Evolutionary conservation across 2,329 filamentous ascomycete species (phyloP).

Genomic region (Onygena corvina): DNA sequence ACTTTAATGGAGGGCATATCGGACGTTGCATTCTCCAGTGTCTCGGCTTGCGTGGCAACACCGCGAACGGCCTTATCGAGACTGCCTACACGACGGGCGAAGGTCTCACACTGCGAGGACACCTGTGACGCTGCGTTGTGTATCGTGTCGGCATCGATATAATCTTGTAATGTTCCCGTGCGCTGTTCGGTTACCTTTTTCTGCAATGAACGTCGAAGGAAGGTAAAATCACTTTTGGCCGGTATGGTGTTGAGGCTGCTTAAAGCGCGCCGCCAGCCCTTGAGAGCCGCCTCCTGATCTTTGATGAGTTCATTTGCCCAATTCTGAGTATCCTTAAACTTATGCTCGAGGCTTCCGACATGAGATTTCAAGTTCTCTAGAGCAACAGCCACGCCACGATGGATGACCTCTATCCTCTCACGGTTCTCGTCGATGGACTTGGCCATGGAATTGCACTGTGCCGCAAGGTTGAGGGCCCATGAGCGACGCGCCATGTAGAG

Average conservation of each 20-base stretch:
- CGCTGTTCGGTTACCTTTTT: constrained; percentile 34
- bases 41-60: constrained; percentile 46
- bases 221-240: constrained; percentile 34
- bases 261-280: constrained; percentile 32
- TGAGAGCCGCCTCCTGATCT: constrained; percentile 34
- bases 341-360: constrained; percentile 34
- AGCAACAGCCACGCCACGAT: constrained; percentile 65
- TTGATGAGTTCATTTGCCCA: constrained; percentile 36
- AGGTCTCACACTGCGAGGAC: constrained; percentile 46
- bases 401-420: constrained; percentile 42
- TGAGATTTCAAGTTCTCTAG: constrained; percentile 56
- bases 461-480: constrained; percentile 63
- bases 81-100: constrained; percentile 48
- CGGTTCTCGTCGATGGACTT: constrained; percentile 45
- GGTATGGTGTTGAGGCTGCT: constrained; percentile 31
- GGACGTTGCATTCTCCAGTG: constrained; percentile 22
- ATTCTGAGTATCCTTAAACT: constrained; percentile 35
- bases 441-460: constrained; percentile 57
- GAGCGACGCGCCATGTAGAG: constrained; percentile 67
- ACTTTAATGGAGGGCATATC: constrained; percentile 26
- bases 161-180: constrained; percentile 55
- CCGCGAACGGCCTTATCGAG: constrained; percentile 49
- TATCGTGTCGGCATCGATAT: constrained; percentile 62
- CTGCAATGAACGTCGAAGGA: constrained; percentile 30
- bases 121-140: constrained; percentile 59